A percentile compares a stretch with the other conserved stretches of the same genome.
Evolutionary conservation across 176 grass and related monocot genomes (phyloP).

Genomic region (Phoenix dactylifera): DNA sequence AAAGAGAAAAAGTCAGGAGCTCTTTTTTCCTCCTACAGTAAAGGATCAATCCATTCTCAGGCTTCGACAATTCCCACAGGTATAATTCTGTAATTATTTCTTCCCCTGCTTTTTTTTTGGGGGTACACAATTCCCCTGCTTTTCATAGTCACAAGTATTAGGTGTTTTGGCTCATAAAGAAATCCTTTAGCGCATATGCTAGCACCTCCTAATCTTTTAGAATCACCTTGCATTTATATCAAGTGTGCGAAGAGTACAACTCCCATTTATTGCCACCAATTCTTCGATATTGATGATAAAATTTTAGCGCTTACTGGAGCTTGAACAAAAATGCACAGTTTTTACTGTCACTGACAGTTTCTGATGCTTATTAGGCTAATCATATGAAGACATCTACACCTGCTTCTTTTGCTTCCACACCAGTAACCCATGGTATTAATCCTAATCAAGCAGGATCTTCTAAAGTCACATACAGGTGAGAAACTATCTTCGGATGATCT

Average conservation of each 20-base stretch:
- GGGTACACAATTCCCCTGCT: too few relatives aligned
- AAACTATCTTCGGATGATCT: constrained; percentile 1
- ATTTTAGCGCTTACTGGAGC: too few relatives aligned
- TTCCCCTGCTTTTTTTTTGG: too few relatives aligned
- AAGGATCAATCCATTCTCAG: constrained; percentile 40
- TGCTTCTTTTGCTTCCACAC: constrained; percentile 25
- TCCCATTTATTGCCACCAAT: too few relatives aligned
- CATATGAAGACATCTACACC: constrained; percentile 40
- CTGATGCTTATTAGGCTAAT: constrained; percentile 24
- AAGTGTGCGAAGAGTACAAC: too few relatives aligned
- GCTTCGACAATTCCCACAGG: constrained; percentile 43
- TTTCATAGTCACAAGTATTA: too few relatives aligned
- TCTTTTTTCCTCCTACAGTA: constrained; percentile 34
- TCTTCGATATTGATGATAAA: too few relatives aligned
- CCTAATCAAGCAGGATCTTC: constrained; percentile 40
- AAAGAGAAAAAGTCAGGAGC: constrained; percentile 66
- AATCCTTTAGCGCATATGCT: too few relatives aligned
- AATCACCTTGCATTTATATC: too few relatives aligned
- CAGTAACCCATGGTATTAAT: constrained; percentile 29
- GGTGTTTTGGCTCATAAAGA: not conserved
- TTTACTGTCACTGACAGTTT: too few relatives aligned
- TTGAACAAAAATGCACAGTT: too few relatives aligned
- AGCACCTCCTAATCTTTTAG: too few relatives aligned
- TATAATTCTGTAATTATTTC: constrained; percentile 23
- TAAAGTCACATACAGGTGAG: constrained; percentile 89